phyloP scores from a whole-genome alignment of 495 filamentous ascomycete genomes.

The Terfezia boudieri region DNA sequence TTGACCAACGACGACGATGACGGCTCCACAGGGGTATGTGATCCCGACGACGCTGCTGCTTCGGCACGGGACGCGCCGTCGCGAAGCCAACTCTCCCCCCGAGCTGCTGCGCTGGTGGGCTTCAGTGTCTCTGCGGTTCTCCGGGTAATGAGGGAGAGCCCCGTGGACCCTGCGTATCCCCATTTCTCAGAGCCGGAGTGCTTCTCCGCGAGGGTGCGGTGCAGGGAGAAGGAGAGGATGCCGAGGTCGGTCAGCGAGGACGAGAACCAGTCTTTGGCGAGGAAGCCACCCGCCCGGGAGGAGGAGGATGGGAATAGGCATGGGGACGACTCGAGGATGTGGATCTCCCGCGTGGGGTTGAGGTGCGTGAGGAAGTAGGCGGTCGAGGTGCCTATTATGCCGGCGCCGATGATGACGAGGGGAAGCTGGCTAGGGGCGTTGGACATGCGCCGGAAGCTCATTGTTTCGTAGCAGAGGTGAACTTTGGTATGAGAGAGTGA shows the following conservation, averaged over 20 bases:
- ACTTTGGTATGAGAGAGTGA: background rate
- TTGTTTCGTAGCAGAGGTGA: background rate
- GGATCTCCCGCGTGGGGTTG: constrained; percentile 32
- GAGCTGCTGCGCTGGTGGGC: constrained; percentile 10
- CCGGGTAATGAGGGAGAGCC: constrained; percentile 18
- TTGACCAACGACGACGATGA: background rate
- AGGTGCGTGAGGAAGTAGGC: constrained; percentile 49
- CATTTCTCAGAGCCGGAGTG: constrained; percentile 38
- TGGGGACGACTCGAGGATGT: constrained; percentile 43
- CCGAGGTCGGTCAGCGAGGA: constrained; percentile 33
- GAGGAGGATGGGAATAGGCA: constrained; percentile 50
- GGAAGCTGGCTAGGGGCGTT: background rate
- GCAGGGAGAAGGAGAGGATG: constrained; percentile 44
- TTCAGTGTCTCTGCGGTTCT: constrained; percentile 16
- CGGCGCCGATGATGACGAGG: constrained; percentile 46
- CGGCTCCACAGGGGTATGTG: constrained; percentile 1
- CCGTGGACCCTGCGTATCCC: constrained; percentile 44
- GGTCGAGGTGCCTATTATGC: constrained; percentile 59
- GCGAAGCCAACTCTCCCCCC: constrained; percentile 39
- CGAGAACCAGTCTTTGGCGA: constrained; percentile 52
- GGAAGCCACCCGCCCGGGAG: constrained; percentile 50
- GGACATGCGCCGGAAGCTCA: background rate
- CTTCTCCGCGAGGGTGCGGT: constrained; percentile 37
- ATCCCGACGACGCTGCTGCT: constrained; percentile 22
- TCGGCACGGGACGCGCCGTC: constrained; percentile 40